Percentiles rank a stretch among this genome's conserved stretches.
phyloP scores from a whole-genome alignment of 768 basidiomycete genomes.

The Termitomyces sp. region DNA sequence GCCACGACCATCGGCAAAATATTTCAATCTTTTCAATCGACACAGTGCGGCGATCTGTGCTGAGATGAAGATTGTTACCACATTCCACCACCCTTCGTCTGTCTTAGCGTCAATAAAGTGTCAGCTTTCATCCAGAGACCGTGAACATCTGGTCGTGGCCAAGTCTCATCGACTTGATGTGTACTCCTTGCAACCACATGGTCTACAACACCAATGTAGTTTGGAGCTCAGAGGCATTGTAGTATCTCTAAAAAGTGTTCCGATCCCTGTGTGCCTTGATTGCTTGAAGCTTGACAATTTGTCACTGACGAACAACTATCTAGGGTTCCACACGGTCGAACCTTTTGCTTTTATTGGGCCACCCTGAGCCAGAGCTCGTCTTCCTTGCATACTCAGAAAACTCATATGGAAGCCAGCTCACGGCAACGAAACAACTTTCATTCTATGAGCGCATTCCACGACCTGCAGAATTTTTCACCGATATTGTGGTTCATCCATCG shows the following conservation, averaged over 20 bases:
- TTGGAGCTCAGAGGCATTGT: constrained; percentile 69
- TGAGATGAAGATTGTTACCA: constrained; percentile 57
- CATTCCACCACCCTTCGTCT: constrained; percentile 73
- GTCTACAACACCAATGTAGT: constrained; percentile 52
- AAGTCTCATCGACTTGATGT: constrained; percentile 65
- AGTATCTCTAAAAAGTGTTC: constrained; percentile 47
- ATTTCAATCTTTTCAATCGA: neutral
- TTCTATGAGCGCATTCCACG: constrained; percentile 55
- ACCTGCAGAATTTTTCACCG: constrained; percentile 65
- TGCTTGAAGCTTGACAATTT: constrained; percentile 5
- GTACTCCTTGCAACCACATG: constrained; percentile 56
- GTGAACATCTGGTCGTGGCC: constrained; percentile 64
- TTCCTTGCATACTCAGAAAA: constrained; percentile 48
- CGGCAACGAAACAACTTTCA: constrained; percentile 37
- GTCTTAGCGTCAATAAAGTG: constrained; percentile 67
- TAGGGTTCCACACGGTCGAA: constrained; percentile 37
- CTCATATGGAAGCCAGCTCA: constrained; percentile 27
- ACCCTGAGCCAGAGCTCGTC: constrained; percentile 69
- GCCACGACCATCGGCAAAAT: neutral
- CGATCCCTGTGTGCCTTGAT: constrained; percentile 39
- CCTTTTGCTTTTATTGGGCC: constrained; percentile 65
- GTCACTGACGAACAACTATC: constrained; percentile 7
- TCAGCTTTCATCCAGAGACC: constrained; percentile 42
- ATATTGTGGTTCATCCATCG: constrained; percentile 59
- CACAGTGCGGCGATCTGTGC: neutral